Evolutionary conservation across 495 filamentous ascomycete genomes (phyloP).

Genomic region (Aspergillus ellipticus): DNA sequence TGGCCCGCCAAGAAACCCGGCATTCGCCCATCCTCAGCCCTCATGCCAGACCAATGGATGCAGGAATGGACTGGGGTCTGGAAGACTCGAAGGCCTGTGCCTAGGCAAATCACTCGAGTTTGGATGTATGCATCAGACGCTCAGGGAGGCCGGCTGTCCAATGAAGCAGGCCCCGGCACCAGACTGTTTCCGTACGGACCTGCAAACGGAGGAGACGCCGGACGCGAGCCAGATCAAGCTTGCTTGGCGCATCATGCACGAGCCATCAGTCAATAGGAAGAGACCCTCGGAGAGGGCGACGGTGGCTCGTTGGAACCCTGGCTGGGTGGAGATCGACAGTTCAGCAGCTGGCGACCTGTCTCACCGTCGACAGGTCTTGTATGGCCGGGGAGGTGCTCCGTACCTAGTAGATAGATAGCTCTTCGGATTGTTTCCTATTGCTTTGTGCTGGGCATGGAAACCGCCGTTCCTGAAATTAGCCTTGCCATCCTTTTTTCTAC

Average conservation of each 20-base stretch:
- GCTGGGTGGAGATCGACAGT: neutral
- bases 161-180: neutral
- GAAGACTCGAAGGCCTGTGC: neutral
- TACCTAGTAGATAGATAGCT: too few species aligned
- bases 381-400: neutral
- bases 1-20: neutral
- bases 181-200: neutral
- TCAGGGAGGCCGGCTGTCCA: neutral
- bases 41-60: neutral
- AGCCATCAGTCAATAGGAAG: neutral
- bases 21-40: neutral
- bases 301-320: neutral
- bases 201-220: neutral
- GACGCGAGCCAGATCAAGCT: slow-evolving; percentile 5
- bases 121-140: neutral
- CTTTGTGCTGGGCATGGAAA: neutral
- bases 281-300: neutral
- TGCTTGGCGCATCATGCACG: slow-evolving; percentile 10
- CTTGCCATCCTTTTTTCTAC: neutral
- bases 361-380: neutral
- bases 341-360: neutral
- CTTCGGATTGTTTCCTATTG: neutral
- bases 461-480: neutral
- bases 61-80: neutral
- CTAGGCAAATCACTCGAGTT: neutral